Evolutionary conservation across 495 filamentous ascomycete genomes (phyloP).

Genomic region (Aspergillus biplanus): DNA sequence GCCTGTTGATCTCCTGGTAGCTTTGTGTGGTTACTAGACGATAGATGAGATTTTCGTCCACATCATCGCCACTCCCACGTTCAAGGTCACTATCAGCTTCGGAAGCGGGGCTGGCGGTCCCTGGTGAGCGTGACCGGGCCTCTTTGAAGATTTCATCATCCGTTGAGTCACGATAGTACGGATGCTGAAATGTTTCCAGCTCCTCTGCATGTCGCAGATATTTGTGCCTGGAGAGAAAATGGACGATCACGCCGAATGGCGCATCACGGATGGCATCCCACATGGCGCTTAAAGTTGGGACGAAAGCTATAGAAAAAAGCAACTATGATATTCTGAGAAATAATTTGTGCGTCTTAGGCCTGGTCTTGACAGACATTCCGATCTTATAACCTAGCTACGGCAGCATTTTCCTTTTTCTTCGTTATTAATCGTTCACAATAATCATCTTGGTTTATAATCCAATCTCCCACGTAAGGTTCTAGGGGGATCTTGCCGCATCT

Average conservation of each 20-base stretch:
- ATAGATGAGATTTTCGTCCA: background rate
- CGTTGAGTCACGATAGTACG: background rate
- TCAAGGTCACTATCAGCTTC: background rate
- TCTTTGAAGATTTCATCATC: background rate
- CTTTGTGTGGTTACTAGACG: slow-evolving; percentile 4
- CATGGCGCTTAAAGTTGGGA: background rate
- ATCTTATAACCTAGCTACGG: no score
- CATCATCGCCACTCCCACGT: background rate
- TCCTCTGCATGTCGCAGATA: slow-evolving; percentile 2
- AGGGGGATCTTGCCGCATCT: no score
- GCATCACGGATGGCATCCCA: slow-evolving; percentile 8
- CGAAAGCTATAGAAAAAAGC: no score
- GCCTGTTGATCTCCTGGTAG: background rate
- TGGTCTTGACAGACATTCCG: no score
- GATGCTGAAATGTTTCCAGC: background rate
- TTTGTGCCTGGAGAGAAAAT: slow-evolving; percentile 1
- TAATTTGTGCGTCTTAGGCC: no score
- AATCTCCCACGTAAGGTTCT: no score
- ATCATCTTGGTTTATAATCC: no score
- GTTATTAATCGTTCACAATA: no score
- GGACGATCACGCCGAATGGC: slow-evolving; percentile 6
- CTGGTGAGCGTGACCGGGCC: background rate
- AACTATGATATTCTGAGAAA: no score
- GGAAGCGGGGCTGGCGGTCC: background rate
- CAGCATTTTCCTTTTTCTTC: no score